Percentiles rank a stretch among this genome's conserved stretches.
Conservation (phyloP, 1,284 basidiomycete genomes). For the Exsudoporus floridanus region DNA sequence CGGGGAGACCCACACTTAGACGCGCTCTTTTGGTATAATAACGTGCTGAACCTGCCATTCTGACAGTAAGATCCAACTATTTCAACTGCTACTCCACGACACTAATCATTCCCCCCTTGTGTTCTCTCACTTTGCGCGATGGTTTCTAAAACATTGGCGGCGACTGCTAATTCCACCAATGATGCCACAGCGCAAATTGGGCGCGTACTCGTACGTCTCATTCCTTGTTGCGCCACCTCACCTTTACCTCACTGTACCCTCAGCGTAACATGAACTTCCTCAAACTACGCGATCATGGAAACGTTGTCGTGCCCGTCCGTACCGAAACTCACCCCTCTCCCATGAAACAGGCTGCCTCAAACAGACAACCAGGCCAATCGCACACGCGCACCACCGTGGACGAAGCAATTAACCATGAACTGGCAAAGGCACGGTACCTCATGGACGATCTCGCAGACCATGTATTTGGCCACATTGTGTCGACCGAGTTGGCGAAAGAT, state of each 20-base stretch:
- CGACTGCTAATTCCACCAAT: neutral
- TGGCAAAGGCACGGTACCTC: constrained; percentile 1
- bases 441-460: constrained; percentile 13
- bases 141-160: neutral
- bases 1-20: no score
- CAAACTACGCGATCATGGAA: neutral
- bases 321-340: constrained; percentile 1
- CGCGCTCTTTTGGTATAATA: no score
- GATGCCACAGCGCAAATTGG: neutral
- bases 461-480: constrained; percentile 10
- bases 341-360: constrained; percentile 1
- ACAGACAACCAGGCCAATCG: constrained; percentile 2
- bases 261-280: constrained; percentile 12
- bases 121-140: neutral
- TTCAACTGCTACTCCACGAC: neutral
- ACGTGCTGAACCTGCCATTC: neutral
- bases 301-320: neutral
- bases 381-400: constrained; percentile 3
- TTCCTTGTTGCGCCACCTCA: neutral
- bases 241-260: neutral
- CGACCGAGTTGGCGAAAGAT: constrained; percentile 7
- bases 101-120: neutral
- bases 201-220: constrained; percentile 1
- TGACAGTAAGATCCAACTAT: neutral
- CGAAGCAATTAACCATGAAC: constrained; percentile 5